Evolutionary conservation across 2,329 filamentous ascomycete species (phyloP).

Genomic region (Exserohilum rostratum): DNA sequence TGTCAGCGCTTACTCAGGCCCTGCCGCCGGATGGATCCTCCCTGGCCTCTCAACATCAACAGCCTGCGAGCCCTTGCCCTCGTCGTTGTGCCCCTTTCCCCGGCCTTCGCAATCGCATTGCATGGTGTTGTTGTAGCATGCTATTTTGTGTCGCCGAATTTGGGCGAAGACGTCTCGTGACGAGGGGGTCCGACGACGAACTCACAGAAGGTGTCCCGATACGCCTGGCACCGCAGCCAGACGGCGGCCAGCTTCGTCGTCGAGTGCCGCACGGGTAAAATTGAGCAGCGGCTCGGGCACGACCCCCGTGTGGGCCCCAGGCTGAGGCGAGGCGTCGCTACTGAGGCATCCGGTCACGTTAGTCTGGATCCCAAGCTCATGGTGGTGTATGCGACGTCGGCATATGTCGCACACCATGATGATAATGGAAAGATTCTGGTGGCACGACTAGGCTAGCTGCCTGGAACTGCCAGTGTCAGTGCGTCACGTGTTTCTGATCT

Average conservation of each 20-base stretch:
- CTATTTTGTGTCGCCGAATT: slow-evolving; percentile 1
- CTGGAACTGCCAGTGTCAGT: background rate
- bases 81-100: background rate
- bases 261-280: background rate
- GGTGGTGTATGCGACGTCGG: background rate
- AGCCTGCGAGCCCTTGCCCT: background rate
- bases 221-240: no score
- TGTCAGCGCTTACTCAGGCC: background rate
- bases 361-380: background rate
- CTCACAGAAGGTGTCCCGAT: background rate
- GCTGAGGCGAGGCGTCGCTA: background rate
- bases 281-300: background rate
- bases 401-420: background rate
- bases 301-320: background rate
- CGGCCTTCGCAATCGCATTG: background rate
- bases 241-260: background rate
- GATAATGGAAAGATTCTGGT: background rate
- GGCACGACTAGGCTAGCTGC: background rate
- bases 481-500: background rate
- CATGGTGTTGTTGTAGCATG: no score
- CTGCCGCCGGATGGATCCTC: background rate
- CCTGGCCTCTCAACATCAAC: background rate
- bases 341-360: slow-evolving; percentile 1
- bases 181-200: background rate
- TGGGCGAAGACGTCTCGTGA: slow-evolving; percentile 5